Base-by-base conservation (phyloP, 2,329 filamentous ascomycete species). In the Penicillium sp. region DNA sequence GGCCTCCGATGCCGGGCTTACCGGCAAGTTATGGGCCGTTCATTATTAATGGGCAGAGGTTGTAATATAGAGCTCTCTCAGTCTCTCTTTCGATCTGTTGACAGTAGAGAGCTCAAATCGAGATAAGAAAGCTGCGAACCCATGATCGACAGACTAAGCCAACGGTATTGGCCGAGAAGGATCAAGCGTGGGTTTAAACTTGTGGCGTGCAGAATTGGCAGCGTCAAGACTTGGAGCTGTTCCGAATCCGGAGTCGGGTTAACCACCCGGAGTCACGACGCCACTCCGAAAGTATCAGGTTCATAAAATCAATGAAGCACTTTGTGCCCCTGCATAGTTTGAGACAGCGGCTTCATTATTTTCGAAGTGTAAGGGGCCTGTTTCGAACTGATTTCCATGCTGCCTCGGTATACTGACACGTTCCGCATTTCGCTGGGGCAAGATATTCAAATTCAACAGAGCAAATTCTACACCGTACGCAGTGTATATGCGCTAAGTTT, bases 1-100 rank as follows among this genome's bases (percentile, higher is more conserved):
- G 45, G 30, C 30, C 56, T 62, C 60, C 60, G 60, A 58, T 62
- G 60, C 50, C 60, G 60, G 60, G 23, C 17, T 13, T 7, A 30
- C 45, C 23, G 38, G 54, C 52, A 45, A 56, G 29, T 61, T 48
- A 46, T 21, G 41, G 23, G 23, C 15, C 48, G 47, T 44, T 47
- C 30, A 52, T 61, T 56, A 61, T 52, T 56, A 47, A 61, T 52
- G 21, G 23, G 11, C 5, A 15, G 7, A 45, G 17, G n/a, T 21
- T 46, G 38, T 23, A 30, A n/a, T 45, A 29, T 46, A 38, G 29
- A 17, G 23, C 23, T 17, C 21, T 9, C 21, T 26, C 4, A 26
- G 26, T 3, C 26, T 26, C 26, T 26, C 19, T 41, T 41, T 41
- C 15, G 35, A 41, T 41, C 15, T 15, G 15, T 41, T 15, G 35